Evolutionary conservation across 2,329 filamentous ascomycete genomes (phyloP), one percentile per base, ranked within the genome.

Genomic region (Davidsoniella eucalypti): DNA sequence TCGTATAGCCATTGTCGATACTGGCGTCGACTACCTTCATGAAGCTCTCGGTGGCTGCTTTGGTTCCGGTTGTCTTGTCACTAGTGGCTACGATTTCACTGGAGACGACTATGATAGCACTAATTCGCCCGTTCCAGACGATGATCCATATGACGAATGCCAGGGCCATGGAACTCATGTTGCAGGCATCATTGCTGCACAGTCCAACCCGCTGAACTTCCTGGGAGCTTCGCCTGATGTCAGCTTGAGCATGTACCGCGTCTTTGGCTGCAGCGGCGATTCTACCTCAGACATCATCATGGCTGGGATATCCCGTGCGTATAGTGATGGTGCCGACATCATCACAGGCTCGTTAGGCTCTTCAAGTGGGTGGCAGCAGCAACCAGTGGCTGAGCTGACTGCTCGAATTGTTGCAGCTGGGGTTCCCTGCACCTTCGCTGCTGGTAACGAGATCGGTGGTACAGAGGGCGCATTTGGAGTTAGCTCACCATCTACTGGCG

Each of bases 11-110:
- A 61, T 77, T 10, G 64, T 77, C 26, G 73, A 76, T 57, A 73
- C 67, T n/a, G 73, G 73, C 57, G 42, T 79, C 41, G 78, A 82
- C 58, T 82, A 80, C 57, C 69, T 63, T 0, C 78, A 82, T 56
- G 73, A 76, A 1, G 74, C 75, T 16, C 69, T 82, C 0, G 79
- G 79, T 29, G 76, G 76, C 44, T 78, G 78, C 57, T 82, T 80
- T 33, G 43, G 43, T 6, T n/a, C 12, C 29, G 26, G 43, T 18
- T 14, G 26, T 18, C 36, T 45, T 33, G 25, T 45, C 43, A 45
- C 26, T n/a, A 2, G 14, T 5, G 43, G 43, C n/a, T 65, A 65
- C 29, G 75, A 79, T 55, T 64, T 78, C 38, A 70, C 78, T 17
- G 76, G 76, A 10, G 74, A 80, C 50, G 63, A 63, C 43, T 76